These are phyloP conservation scores for Colletotrichum spinosum DNA, from an alignment of 2,329 filamentous ascomycete species.

Conservation along the genomic window DNA sequence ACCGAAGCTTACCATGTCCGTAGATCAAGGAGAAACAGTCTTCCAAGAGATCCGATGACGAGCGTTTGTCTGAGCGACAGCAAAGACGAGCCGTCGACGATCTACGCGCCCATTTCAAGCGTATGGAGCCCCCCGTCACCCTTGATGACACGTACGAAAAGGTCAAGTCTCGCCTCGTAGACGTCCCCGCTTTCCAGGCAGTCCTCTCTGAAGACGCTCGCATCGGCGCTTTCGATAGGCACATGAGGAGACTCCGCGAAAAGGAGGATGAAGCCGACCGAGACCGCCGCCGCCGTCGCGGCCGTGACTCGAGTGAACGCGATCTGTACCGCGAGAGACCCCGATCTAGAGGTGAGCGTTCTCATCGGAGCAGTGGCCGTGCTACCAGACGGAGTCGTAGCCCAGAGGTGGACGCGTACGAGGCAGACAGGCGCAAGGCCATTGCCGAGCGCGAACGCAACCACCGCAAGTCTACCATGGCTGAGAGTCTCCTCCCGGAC, in stretches of 20 bases:
- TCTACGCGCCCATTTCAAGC: constrained; percentile 88
- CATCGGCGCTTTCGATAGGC: constrained; percentile 88
- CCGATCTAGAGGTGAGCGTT: constrained; percentile 69
- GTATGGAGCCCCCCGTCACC: constrained; percentile 85
- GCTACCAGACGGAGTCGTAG: constrained; percentile 79
- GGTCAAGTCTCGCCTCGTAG: constrained; percentile 82
- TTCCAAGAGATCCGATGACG: constrained; percentile 80
- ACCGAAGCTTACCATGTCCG: constrained; percentile 3
- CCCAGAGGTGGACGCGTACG: constrained; percentile 93
- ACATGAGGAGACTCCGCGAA: constrained; percentile 89
- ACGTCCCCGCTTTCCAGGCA: constrained; percentile 85
- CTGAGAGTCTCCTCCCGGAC: constrained; percentile 65
- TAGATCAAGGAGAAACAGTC: constrained; percentile 87
- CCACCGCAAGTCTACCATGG: constrained; percentile 83
- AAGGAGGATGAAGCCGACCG: constrained; percentile 86
- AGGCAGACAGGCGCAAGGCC: constrained; percentile 93
- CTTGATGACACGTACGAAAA: constrained; percentile 88
- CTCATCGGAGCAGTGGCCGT: constrained; percentile 69
- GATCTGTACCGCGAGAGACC: constrained; percentile 70
- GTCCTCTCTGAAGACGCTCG: constrained; percentile 86
- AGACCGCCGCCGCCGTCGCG: constrained; percentile 69
- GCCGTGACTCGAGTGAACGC: constrained; percentile 65
- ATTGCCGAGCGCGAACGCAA: constrained; percentile 95
- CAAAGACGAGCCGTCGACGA: constrained; percentile 88
- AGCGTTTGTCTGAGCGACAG: constrained; percentile 85